Conservation (phyloP, 257 asterid species). For the Vinca minor region DNA sequence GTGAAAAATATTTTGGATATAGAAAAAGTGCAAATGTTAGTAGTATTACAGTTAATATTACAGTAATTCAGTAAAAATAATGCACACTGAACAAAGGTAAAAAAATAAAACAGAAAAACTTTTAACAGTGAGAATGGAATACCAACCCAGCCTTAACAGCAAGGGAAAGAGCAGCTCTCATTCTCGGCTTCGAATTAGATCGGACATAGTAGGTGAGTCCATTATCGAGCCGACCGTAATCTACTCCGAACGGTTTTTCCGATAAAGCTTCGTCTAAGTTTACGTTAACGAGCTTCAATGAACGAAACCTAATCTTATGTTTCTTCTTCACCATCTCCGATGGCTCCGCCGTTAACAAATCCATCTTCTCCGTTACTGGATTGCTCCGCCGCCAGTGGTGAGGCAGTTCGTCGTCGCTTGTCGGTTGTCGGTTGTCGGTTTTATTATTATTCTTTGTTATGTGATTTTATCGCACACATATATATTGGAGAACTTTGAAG, state of each 20-base stretch:
- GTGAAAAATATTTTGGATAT: too few relatives aligned
- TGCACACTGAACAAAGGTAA: background rate
- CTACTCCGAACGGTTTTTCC: conserved; percentile 65
- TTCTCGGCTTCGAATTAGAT: conserved; percentile 79
- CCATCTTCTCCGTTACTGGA: conserved; percentile 35
- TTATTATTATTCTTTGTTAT: too few relatives aligned
- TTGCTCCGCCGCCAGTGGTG: background rate
- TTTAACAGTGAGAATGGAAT: background rate
- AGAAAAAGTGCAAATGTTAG: too few relatives aligned
- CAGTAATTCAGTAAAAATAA: background rate
- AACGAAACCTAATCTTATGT: conserved; percentile 54
- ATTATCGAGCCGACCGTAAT: conserved; percentile 71
- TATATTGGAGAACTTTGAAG: too few relatives aligned
- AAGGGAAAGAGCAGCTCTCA: conserved; percentile 95
- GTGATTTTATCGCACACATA: background rate
- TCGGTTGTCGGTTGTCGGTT: too few relatives aligned
- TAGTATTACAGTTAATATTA: background rate
- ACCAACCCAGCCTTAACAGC: conserved; percentile 89
- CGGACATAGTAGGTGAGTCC: conserved; percentile 89
- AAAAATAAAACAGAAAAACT: background rate
- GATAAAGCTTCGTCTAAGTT: conserved; percentile 56
- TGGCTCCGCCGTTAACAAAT: conserved; percentile 65
- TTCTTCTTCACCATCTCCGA: conserved; percentile 51
- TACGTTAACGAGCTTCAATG: conserved; percentile 67
- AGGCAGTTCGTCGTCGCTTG: too few relatives aligned